Evolutionary conservation across 441 rosid genomes (phyloP), one percentile per base, ranked within the genome.

Genomic region (Pelargonium exstipulatum): DNA sequence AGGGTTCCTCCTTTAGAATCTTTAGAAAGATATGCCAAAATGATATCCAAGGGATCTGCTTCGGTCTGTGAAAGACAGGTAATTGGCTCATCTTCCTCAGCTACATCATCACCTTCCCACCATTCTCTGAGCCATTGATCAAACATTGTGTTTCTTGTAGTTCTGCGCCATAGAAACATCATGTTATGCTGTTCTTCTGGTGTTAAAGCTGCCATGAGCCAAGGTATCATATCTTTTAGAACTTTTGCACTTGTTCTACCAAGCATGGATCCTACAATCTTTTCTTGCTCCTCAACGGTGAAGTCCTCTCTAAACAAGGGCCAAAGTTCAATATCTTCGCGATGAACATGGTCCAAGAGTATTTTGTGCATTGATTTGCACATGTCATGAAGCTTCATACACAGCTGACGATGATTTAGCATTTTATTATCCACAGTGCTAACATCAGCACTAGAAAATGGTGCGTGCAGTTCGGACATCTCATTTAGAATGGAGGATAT

Each of bases 71-170:
- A 66, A 73, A 82, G 78, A 64, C 71, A 29, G 10, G 64, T 57
- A 71, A 75, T 77, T 40, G 73, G 66, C 72, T 86, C 78, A 75
- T 72, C 74, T 14, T 29, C 71, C 67, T 74, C 79, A 51, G 71
- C 68, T 66, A 66, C 58, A 35, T 66, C 60, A 68, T 87, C 68
- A 14, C 88, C 88, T 51, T 84, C 88, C 87, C 88, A 87, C 97
- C 97, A 91, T 82, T 93, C 97, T 73, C 74, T 76, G 70, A 94
- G 71, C 97, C 99, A 94, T 69, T 91, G 90, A 1, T 74, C 83
- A 80, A 94, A 94, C 91, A 84, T 90, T 60, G 97, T 91, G 74
- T 86, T 83, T 79, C 83, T 94, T 1, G 97, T 81, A 66, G 87
- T 84, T 71, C 78, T 82, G 40, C 79, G 79, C 96, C 87, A 88